These are phyloP conservation scores for Citrus cavaleriei DNA, from an alignment of 345 rosid genomes.

Conservation along the genomic window DNA sequence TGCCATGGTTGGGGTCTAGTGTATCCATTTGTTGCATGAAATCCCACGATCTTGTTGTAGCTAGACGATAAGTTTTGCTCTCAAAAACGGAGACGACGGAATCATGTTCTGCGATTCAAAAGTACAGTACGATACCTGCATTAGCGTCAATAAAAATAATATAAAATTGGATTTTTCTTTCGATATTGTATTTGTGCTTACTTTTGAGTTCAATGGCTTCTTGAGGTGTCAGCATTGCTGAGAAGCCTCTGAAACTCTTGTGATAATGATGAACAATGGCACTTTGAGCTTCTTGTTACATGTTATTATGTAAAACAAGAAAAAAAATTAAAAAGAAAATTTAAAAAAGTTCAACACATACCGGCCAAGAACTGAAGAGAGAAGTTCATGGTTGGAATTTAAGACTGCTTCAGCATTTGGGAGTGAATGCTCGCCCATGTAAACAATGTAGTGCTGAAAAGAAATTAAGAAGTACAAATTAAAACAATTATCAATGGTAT, in stretches of 20 bases:
- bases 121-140: not conserved
- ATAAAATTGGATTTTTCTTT: not conserved
- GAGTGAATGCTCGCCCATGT: not conserved
- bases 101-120: not conserved
- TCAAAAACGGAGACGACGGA: not conserved
- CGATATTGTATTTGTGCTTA: too few relatives aligned
- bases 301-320: not conserved
- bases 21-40: not conserved
- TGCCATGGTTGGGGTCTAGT: not conserved
- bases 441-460: not conserved
- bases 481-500: too few relatives aligned
- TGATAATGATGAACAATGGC: not conserved
- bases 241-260: not conserved
- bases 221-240: not conserved
- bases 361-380: not conserved
- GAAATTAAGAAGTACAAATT: too few relatives aligned
- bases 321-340: not conserved
- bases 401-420: not conserved
- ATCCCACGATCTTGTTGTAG: not conserved
- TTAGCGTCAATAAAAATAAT: not conserved
- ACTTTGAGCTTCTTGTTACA: not conserved
- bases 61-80: not conserved
- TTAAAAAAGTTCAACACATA: not conserved
- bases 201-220: not conserved
- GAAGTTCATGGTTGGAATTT: not conserved